Evolutionary conservation across 805 yeast genomes (phyloP), one percentile per base, ranked within the genome.

Genomic region (Saccharomycopsis capsularis): DNA sequence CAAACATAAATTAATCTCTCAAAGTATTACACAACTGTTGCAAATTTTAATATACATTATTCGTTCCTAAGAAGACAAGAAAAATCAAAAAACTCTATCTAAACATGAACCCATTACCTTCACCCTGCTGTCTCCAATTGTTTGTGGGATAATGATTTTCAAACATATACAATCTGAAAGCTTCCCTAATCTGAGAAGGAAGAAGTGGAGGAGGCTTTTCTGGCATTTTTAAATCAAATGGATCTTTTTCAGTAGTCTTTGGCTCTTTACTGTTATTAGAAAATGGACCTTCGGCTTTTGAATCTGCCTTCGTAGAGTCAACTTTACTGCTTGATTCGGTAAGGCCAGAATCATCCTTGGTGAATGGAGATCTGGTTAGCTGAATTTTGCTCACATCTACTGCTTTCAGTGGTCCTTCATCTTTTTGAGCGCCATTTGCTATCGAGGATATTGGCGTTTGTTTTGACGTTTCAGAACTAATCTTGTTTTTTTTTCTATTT

Each of bases 111-210:
- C 55, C 55, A 38, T 46, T 40, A 2, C 51, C 53, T 2, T 50
- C 55, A 21, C 55, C 54, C 25, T 52, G 55, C 30, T 52, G 46
- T 5, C 50, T 27, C 44, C 50, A 46, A n/a, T 36, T 37, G 9
- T 43, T 44, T n/a, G 36, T 43, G 3, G 55, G 55, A 19, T 46
- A 52, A 21, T 42, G 39, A 13, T 50, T 52, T 22, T 50, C 55
- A 25, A 46, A 43, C 24, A 46, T 44, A 22, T 46, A 50, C 21
- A 46, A 18, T n/a, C 55, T 30, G 24, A 45, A 52, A 9, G 55
- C 55, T 25, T 52, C 55, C 18, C 55, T 24, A 13, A 52, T 49
- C 40, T 52, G 55, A 18, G 22, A 50, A 3, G 55, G 53, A 13
- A 36, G 21, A 19, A 52, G 38, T 3, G 55, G 55, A 11, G 48